These are phyloP conservation scores for Daedalea quercina DNA, from an alignment of 768 basidiomycete species.

Conservation along the genomic window DNA sequence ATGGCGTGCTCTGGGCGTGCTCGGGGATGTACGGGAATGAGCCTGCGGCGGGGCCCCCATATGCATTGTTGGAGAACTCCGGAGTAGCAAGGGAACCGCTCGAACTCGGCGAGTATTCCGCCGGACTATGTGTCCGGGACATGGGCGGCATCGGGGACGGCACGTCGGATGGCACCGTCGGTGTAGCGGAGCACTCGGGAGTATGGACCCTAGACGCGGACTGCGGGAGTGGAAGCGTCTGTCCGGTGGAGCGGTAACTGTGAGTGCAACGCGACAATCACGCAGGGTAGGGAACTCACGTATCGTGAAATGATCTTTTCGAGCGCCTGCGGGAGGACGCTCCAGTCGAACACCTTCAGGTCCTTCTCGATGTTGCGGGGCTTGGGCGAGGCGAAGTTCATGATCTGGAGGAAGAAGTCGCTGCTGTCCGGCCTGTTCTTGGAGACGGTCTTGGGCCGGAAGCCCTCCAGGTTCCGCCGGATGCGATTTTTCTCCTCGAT, in stretches of 20 bases:
- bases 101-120: not conserved
- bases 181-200: conserved; percentile 1
- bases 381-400: conserved; percentile 92
- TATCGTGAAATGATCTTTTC: conserved; percentile 84
- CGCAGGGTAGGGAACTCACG: conserved; percentile 33
- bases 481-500: conserved; percentile 22
- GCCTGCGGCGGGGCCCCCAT: not conserved
- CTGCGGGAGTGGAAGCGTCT: not conserved
- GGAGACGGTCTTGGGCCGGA: conserved; percentile 83
- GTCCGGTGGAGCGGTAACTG: not conserved
- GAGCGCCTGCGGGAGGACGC: conserved; percentile 58
- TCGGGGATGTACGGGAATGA: not conserved
- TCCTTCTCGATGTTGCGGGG: conserved; percentile 98
- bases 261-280: not conserved
- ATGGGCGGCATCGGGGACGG: not conserved
- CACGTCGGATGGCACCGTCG: not conserved
- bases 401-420: conserved; percentile 91
- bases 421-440: conserved; percentile 78
- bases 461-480: conserved; percentile 58
- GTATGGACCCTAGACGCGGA: conserved; percentile 7
- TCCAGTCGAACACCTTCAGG: conserved; percentile 83
- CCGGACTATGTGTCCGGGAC: not conserved
- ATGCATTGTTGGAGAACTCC: not conserved
- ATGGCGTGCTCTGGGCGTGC: not conserved
- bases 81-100: not conserved